Percentiles rank a stretch among this genome's conserved stretches.
Conservation (phyloP, 2,329 filamentous ascomycete species). For the Endoconidiophora polonica region DNA sequence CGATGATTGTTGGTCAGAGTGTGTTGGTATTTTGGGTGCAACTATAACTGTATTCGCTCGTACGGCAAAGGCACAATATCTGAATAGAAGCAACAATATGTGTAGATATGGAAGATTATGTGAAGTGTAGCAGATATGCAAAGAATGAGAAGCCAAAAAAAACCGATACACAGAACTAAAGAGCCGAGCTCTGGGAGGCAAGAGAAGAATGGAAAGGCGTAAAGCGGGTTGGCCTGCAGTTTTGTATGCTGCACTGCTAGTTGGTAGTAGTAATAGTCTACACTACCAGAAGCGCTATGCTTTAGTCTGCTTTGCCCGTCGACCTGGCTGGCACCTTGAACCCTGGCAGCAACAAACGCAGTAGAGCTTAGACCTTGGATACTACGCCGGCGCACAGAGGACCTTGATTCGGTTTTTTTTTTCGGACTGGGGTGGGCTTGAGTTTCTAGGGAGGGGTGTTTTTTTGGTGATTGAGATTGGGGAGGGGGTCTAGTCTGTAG, state of each 20-base stretch:
- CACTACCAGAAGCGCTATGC: too few species aligned
- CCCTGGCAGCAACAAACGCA: slow-evolving; percentile 1
- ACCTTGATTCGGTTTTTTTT: slow-evolving; percentile 11
- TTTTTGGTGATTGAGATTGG: too few species aligned
- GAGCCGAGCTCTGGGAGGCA: slow-evolving; percentile 9
- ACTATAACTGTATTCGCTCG: too few species aligned
- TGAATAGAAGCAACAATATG: too few species aligned
- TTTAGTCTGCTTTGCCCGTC: too few species aligned
- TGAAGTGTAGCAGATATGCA: too few species aligned
- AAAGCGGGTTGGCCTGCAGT: slow-evolving; percentile 7
- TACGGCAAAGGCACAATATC: too few species aligned
- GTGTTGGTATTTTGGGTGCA: too few species aligned
- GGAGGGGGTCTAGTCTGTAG: neutral
- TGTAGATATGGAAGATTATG: too few species aligned
- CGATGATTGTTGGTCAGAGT: too few species aligned
- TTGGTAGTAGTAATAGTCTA: neutral
- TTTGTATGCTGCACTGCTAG: slow-evolving; percentile 8
- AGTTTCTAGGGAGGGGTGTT: too few species aligned
- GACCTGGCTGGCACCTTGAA: neutral
- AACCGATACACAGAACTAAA: neutral
- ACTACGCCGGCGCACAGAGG: slow-evolving; percentile 8
- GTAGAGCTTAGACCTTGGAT: slow-evolving; percentile 12
- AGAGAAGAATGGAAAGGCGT: slow-evolving; percentile 1
- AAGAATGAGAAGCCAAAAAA: too few species aligned
- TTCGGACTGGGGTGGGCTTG: neutral